These are phyloP conservation scores for Neurospora sp. DNA, from an alignment of 495 filamentous ascomycete species.

Conservation along the genomic window DNA sequence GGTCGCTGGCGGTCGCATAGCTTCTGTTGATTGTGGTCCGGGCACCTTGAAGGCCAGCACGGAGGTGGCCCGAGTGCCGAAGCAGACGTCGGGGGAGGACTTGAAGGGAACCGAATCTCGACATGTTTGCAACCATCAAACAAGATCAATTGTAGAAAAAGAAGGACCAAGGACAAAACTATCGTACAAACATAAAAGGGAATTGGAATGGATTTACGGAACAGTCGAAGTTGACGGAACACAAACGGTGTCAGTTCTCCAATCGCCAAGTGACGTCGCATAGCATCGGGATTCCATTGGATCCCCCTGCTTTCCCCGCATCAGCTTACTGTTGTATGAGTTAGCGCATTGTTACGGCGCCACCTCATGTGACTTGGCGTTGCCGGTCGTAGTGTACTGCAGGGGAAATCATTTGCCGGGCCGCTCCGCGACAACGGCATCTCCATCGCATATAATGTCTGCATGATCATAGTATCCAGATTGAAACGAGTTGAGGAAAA, in stretches of 20 bases:
- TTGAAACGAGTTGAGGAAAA: not conserved
- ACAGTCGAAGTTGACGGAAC: not conserved
- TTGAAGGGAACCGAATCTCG: conserved; percentile 13
- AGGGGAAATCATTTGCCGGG: not conserved
- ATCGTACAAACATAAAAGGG: not conserved
- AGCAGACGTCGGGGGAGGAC: conserved; percentile 4
- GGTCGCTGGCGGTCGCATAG: conserved; percentile 28
- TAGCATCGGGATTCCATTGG: conserved; percentile 14
- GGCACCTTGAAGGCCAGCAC: not conserved
- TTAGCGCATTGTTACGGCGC: not conserved
- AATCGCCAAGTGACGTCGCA: conserved; percentile 13
- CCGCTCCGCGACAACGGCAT: not conserved
- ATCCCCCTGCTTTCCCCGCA: not conserved
- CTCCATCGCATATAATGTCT: not conserved
- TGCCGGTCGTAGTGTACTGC: not conserved
- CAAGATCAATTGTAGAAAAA: not conserved
- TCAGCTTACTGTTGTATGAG: not conserved
- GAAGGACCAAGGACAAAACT: not conserved
- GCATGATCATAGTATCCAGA: not conserved
- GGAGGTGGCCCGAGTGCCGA: not conserved
- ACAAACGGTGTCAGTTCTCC: not conserved
- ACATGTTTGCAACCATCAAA: conserved; percentile 6
- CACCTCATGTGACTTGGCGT: not conserved
- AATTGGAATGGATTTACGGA: not conserved
- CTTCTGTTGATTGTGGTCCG: conserved; percentile 10